Percentiles rank a stretch among this genome's conserved stretches.
Conservation (phyloP, 1,139 yeast genomes). For the Suhomyces guaymorum region DNA sequence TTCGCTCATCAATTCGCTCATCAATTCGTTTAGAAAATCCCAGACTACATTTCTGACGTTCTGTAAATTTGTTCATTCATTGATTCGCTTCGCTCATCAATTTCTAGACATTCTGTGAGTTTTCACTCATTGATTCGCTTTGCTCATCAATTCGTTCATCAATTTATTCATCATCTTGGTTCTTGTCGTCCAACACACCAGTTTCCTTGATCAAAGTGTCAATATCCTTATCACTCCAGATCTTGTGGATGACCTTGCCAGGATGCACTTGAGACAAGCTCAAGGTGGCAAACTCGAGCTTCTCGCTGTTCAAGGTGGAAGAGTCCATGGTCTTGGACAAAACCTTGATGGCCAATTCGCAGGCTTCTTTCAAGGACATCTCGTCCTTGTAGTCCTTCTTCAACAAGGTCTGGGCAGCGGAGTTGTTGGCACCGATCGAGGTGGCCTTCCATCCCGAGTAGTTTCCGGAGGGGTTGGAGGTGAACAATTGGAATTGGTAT, state of each 20-base stretch:
- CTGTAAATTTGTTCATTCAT: no score
- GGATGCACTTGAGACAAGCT: slow-evolving; percentile 48
- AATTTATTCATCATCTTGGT: slow-evolving; percentile 19
- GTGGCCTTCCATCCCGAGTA: slow-evolving; percentile 99
- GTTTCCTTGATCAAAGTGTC: slow-evolving; percentile 70
- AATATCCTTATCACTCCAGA: slow-evolving; percentile 80
- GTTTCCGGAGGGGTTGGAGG: slow-evolving; percentile 96
- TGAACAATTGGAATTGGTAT: slow-evolving; percentile 87
- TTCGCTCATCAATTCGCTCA: no score
- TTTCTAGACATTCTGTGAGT: background rate
- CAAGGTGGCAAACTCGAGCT: slow-evolving; percentile 83
- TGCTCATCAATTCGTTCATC: background rate
- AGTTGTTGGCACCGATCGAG: slow-evolving; percentile 92
- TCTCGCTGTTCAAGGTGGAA: slow-evolving; percentile 80
- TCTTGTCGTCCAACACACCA: slow-evolving; percentile 60
- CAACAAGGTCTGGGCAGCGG: slow-evolving; percentile 92
- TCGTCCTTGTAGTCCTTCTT: slow-evolving; percentile 95
- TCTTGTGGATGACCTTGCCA: slow-evolving; percentile 62
- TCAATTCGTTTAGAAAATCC: no score
- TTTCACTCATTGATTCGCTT: background rate
- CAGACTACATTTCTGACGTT: no score
- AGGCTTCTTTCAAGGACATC: slow-evolving; percentile 72
- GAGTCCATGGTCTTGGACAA: slow-evolving; percentile 93
- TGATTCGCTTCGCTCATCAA: background rate
- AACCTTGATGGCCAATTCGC: slow-evolving; percentile 86